Conservation (phyloP, 352 stramenopile genomes). For the Phytophthora hibernalis region DNA sequence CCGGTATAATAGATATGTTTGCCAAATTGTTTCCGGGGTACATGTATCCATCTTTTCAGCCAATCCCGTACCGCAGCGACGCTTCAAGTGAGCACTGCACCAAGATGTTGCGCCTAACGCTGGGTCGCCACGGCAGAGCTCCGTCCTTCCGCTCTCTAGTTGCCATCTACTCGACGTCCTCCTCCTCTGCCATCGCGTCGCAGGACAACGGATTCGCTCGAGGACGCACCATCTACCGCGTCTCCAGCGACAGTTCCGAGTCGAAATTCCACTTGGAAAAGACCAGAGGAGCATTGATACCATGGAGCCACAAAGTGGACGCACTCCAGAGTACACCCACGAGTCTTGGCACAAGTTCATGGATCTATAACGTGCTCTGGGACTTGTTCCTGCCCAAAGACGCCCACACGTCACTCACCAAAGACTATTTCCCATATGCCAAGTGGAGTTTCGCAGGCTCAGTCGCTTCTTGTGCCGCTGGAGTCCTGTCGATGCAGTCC, state of each 20-base stretch:
- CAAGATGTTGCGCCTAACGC: slow-evolving; percentile 21
- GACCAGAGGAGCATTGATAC: slow-evolving; percentile 11
- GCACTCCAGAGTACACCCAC: neutral
- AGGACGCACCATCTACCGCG: slow-evolving; percentile 37
- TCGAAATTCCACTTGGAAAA: slow-evolving; percentile 30
- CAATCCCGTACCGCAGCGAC: slow-evolving; percentile 7
- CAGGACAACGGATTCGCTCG: slow-evolving; percentile 40
- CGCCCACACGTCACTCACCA: slow-evolving; percentile 83
- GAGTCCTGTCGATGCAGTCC: slow-evolving; percentile 95
- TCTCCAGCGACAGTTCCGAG: slow-evolving; percentile 1
- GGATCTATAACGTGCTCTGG: slow-evolving; percentile 59
- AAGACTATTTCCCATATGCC: slow-evolving; percentile 90
- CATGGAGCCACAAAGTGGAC: slow-evolving; percentile 15
- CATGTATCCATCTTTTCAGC: slow-evolving; percentile 3
- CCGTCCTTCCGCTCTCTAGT: neutral
- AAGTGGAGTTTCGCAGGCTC: slow-evolving; percentile 86
- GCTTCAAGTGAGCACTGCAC: neutral
- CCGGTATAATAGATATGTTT: no score
- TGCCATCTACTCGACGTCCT: slow-evolving; percentile 16
- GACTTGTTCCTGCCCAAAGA: slow-evolving; percentile 92
- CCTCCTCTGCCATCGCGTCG: slow-evolving; percentile 15
- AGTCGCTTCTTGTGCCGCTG: slow-evolving; percentile 79
- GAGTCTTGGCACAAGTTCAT: slow-evolving; percentile 37
- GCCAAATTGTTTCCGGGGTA: no score
- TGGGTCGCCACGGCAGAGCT: neutral